These are phyloP conservation scores for Arthrobotrys megalospora DNA, from an alignment of 2,329 filamentous ascomycete species.

Conservation along the genomic window DNA sequence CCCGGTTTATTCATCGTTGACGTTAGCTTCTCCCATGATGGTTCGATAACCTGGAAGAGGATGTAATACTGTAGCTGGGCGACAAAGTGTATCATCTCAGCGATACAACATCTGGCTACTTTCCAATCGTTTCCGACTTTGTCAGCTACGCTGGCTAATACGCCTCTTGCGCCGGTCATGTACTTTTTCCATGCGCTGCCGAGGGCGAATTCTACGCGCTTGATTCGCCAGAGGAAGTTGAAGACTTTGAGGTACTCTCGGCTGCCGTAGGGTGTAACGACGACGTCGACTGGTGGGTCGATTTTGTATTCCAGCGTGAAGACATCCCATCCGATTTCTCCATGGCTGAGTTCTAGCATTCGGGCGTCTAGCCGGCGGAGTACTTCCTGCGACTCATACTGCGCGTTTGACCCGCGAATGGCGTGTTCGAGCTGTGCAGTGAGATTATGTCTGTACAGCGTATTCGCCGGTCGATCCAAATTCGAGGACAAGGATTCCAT, in stretches of 20 bases:
- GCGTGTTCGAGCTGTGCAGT: conserved; percentile 98
- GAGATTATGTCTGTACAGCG: conserved; percentile 94
- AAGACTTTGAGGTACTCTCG: conserved; percentile 99
- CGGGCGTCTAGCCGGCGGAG: conserved; percentile 93
- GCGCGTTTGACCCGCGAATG: conserved; percentile 95
- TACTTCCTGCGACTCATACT: conserved; percentile 93
- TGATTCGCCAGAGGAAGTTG: conserved; percentile 98
- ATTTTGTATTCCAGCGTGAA: conserved; percentile 99
- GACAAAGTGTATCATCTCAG: conserved; percentile 99
- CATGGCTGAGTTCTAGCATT: conserved; percentile 95
- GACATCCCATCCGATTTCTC: conserved; percentile 98
- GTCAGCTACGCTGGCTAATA: conserved; percentile 82
- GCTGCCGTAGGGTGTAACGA: conserved; percentile 94
- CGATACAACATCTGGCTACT: conserved; percentile 85
- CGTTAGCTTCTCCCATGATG: conserved; percentile 92
- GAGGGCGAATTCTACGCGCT: conserved; percentile 95
- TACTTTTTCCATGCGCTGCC: conserved; percentile 92
- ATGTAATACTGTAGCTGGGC: conserved; percentile 99
- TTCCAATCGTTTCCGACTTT: conserved; percentile 88
- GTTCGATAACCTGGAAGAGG: conserved; percentile 97
- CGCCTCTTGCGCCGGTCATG: conserved; percentile 94
- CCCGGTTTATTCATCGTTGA: conserved; percentile 84
- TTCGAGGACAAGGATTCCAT: conserved; percentile 97
- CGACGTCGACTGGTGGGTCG: conserved; percentile 94
- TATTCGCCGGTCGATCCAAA: conserved; percentile 93